These are phyloP conservation scores for Backusella westeae DNA, from an alignment of 192 early-diverging fungal species.

Conservation along the genomic window DNA sequence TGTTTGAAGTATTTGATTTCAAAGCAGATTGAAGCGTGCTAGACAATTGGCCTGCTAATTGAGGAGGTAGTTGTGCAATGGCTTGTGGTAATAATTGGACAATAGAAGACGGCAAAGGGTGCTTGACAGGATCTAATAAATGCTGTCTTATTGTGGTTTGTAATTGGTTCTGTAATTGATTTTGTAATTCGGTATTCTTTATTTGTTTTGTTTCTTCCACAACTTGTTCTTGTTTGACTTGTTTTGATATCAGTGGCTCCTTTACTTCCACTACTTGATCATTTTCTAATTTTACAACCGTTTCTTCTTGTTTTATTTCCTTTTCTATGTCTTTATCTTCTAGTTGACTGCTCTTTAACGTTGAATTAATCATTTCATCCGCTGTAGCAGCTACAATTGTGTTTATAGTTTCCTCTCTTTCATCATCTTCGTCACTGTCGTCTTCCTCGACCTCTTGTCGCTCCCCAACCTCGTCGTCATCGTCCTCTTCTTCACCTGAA, in stretches of 20 bases:
- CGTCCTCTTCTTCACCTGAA: background rate
- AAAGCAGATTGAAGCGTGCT: background rate
- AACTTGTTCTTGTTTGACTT: background rate
- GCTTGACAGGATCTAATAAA: constrained; percentile 22
- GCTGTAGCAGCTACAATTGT: background rate
- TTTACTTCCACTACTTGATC: background rate
- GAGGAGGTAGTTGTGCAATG: constrained; percentile 33
- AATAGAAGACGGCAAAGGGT: constrained; percentile 31
- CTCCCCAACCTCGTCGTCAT: background rate
- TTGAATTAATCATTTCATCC: background rate
- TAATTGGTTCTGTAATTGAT: constrained; percentile 27
- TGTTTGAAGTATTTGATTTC: constrained; percentile 1
- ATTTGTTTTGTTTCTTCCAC: background rate
- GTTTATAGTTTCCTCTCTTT: background rate
- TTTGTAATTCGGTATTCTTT: background rate
- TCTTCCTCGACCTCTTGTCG: background rate
- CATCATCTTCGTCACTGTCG: background rate
- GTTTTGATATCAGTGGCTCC: background rate
- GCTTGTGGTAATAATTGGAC: constrained; percentile 31
- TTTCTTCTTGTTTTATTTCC: background rate
- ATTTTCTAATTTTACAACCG: background rate
- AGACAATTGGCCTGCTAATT: constrained; percentile 10
- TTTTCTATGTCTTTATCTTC: background rate
- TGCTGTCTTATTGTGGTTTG: constrained; percentile 36
- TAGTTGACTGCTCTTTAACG: background rate